Conservation (phyloP, 768 basidiomycete genomes). For the Suillus spraguei region DNA sequence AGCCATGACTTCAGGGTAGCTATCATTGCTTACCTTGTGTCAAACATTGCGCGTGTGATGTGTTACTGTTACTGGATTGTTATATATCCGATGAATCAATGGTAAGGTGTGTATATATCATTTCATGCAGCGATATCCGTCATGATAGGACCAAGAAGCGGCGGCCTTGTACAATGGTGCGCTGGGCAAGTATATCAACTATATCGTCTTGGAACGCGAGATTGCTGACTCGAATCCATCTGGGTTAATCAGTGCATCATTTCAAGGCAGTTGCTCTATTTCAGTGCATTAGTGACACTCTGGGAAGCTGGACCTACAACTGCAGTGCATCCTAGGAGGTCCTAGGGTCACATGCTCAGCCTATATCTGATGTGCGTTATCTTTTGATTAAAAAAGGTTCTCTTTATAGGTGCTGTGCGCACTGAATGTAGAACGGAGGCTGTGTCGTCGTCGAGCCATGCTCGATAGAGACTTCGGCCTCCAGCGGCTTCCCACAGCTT, state of each 20-base stretch:
- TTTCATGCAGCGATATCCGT: background rate
- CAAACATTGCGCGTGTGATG: background rate
- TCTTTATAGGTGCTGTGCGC: background rate
- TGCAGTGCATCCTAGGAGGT: constrained; percentile 2
- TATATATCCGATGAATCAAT: too few species aligned
- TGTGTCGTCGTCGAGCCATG: background rate
- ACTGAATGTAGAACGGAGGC: background rate
- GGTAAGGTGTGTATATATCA: too few species aligned
- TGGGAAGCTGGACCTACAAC: constrained; percentile 2
- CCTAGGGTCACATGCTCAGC: background rate
- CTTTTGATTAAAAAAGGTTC: background rate
- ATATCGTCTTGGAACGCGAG: background rate
- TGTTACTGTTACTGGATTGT: background rate
- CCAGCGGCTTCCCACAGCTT: background rate
- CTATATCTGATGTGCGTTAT: background rate
- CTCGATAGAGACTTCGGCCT: background rate
- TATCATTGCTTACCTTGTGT: background rate
- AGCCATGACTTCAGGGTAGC: background rate
- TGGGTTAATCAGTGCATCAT: background rate
- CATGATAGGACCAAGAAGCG: background rate
- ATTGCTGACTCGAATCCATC: background rate
- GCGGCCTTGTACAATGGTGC: background rate
- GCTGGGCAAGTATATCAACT: background rate
- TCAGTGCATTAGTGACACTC: background rate
- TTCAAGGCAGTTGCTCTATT: background rate